Conservation (phyloP, 2,329 filamentous ascomycete species). For the Clarireedia hainanense region DNA sequence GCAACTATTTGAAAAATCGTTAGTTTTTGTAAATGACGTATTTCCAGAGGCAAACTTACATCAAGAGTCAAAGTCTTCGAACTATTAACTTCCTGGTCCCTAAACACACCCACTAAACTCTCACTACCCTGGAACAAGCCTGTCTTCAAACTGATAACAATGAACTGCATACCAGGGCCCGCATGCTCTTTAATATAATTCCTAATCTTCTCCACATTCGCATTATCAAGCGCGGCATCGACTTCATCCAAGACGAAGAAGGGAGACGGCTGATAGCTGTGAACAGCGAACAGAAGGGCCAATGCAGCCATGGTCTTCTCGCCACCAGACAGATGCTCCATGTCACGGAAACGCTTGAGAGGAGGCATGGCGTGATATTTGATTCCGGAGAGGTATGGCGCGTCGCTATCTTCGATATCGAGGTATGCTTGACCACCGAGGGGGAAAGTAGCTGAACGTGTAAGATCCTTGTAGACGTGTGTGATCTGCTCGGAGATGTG, state of each 20-base stretch:
- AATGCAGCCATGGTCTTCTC: constrained; percentile 99
- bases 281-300: constrained; percentile 92
- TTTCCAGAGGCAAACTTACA: constrained; percentile 53
- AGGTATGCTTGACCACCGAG: constrained; percentile 86
- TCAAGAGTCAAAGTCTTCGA: constrained; percentile 88
- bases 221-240: constrained; percentile 95
- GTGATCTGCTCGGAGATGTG: constrained; percentile 95
- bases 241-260: constrained; percentile 99
- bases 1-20: constrained; percentile 18
- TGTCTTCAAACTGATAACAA: constrained; percentile 94
- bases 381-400: constrained; percentile 90
- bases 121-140: constrained; percentile 95
- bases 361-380: constrained; percentile 99
- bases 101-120: constrained; percentile 89
- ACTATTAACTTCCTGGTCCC: constrained; percentile 89
- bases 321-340: constrained; percentile 95
- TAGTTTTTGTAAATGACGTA: constrained; percentile 6
- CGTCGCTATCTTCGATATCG: constrained; percentile 87
- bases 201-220: constrained; percentile 91
- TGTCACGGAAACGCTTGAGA: constrained; percentile 95
- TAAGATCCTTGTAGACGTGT: constrained; percentile 91
- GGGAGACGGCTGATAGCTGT: constrained; percentile 89
- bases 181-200: constrained; percentile 94
- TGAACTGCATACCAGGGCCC: constrained; percentile 96
- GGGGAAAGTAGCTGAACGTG: constrained; percentile 81